phyloP scores from a whole-genome alignment of 495 filamentous ascomycete species.

The Oleoguttula mirabilis region DNA sequence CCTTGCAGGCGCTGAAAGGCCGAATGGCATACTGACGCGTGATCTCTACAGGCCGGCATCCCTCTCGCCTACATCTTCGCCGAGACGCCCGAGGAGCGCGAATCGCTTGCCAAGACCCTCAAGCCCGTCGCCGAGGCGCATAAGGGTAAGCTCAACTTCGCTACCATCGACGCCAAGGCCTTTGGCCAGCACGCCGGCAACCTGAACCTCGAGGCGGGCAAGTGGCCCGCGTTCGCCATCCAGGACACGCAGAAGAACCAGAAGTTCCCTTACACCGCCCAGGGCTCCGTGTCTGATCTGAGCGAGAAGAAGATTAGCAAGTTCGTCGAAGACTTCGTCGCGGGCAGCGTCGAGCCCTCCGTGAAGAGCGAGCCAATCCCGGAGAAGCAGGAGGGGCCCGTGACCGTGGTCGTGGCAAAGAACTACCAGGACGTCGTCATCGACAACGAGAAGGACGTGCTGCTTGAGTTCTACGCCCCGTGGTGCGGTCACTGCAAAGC shows the following conservation, averaged over 20 bases:
- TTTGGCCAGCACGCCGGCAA: conserved; percentile 94
- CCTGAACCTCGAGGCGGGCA: conserved; percentile 89
- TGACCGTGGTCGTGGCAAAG: conserved; percentile 82
- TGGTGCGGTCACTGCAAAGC: conserved; percentile 99
- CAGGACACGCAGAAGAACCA: conserved; percentile 91
- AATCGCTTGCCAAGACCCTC: conserved; percentile 51
- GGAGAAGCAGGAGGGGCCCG: conserved; percentile 83
- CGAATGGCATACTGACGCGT: no score
- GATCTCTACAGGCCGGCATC: conserved; percentile 54
- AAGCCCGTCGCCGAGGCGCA: conserved; percentile 58
- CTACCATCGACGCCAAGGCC: conserved; percentile 89
- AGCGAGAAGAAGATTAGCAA: conserved; percentile 57
- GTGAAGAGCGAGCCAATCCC: conserved; percentile 98
- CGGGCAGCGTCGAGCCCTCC: conserved; percentile 83
- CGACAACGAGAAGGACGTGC: conserved; percentile 89
- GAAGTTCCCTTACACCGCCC: conserved; percentile 59
- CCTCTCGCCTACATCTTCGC: conserved; percentile 97
- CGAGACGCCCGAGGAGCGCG: conserved; percentile 81
- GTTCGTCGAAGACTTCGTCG: conserved; percentile 80
- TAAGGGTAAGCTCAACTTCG: conserved; percentile 86
- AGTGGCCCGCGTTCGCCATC: conserved; percentile 96
- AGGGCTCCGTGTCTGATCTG: conserved; percentile 51
- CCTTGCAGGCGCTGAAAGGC: no score
- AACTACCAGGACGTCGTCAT: conserved; percentile 89
- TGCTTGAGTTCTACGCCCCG: conserved; percentile 96